Evolutionary conservation across 2,329 filamentous ascomycete genomes (phyloP).

Genomic region (Aspergillus sp.): DNA sequence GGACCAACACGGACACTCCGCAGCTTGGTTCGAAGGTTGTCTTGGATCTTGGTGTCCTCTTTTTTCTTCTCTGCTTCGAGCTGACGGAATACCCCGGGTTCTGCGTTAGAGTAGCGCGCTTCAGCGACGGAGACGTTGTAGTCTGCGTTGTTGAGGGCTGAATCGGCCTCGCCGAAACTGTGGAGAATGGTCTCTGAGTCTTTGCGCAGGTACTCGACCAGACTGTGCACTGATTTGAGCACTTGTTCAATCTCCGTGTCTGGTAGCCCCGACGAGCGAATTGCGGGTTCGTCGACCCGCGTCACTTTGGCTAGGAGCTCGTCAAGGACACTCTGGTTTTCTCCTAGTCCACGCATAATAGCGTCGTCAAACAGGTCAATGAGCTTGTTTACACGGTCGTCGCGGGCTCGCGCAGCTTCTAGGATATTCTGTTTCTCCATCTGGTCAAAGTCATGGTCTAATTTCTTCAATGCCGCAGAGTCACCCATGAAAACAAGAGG

Average conservation of each 20-base stretch:
- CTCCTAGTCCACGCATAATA: conserved; percentile 50
- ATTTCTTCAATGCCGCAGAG: conserved; percentile 49
- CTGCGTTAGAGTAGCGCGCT: conserved; percentile 47
- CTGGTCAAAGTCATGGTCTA: conserved; percentile 50
- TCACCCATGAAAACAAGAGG: conserved; percentile 54
- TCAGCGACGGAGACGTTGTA: conserved; percentile 56
- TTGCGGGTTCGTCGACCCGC: conserved; percentile 34
- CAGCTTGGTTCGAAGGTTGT: conserved; percentile 43
- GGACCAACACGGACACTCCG: conserved; percentile 42
- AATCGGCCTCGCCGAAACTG: conserved; percentile 50
- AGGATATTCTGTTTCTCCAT: conserved; percentile 53
- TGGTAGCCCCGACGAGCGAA: conserved; percentile 33
- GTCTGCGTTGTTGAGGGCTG: conserved; percentile 52
- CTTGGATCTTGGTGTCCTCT: conserved; percentile 48
- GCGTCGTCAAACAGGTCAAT: conserved; percentile 53
- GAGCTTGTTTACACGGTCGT: conserved; percentile 50
- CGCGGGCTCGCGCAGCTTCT: conserved; percentile 50
- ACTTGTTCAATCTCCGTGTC: conserved; percentile 37
- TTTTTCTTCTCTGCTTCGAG: conserved; percentile 49
- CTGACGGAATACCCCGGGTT: conserved; percentile 41
- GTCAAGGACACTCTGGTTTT: conserved; percentile 53
- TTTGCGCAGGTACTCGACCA: conserved; percentile 41
- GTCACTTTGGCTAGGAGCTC: conserved; percentile 46
- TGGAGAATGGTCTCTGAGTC: conserved; percentile 49
- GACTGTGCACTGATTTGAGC: conserved; percentile 38